Base-by-base conservation (phyloP, 106 monocot genomes). In the Vanilla planifolia region DNA sequence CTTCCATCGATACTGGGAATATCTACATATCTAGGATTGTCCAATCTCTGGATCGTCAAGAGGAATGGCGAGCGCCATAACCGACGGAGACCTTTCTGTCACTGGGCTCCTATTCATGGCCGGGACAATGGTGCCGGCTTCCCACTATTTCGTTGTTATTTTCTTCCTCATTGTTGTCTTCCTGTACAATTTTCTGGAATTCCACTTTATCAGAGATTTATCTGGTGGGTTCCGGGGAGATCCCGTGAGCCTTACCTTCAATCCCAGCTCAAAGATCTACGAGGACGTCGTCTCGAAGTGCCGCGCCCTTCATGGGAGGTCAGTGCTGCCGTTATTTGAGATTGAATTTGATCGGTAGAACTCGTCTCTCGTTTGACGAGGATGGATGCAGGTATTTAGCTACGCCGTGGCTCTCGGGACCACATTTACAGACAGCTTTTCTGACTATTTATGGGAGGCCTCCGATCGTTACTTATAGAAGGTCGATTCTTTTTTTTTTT, bases 341-440 rank as follows among this genome's bases (percentile, higher is more conserved):
- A 25, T 55, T 27, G n/a, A 5, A 33, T 63, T 56, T 37, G 27
- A 19, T 28, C 37, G 41, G n/a, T 27, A 45, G 23, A 22, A 29
- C 60, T 13, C 39, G 13, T 30, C 26, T 45, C n/a, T 40, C n/a
- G 47, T 44, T 29, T 20, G 33, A 57, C 28, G 55, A 33, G n/a
- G 21, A 16, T 43, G 43, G 19, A 16, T 75, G 17, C 50, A 95
- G 95, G 80, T 90, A 90, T 33, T 62, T 84, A 69, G 76, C 74
- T n/a, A 86, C 95, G 52, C 90, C 81, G 16, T 96, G 95, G 95
- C 76, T 87, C 20, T 68, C 95, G 42, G 87, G 79, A 55, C 95
- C 95, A 2, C 95, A 96, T 69, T 68, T 90, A 1, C 95, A 96
- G 81, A 96, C 90, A 1, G 35, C 66, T 17, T 87, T 96, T 37